Evolutionary conservation across 2,329 filamentous ascomycete genomes (phyloP).

Genomic region (Pseudopithomyces maydicus): DNA sequence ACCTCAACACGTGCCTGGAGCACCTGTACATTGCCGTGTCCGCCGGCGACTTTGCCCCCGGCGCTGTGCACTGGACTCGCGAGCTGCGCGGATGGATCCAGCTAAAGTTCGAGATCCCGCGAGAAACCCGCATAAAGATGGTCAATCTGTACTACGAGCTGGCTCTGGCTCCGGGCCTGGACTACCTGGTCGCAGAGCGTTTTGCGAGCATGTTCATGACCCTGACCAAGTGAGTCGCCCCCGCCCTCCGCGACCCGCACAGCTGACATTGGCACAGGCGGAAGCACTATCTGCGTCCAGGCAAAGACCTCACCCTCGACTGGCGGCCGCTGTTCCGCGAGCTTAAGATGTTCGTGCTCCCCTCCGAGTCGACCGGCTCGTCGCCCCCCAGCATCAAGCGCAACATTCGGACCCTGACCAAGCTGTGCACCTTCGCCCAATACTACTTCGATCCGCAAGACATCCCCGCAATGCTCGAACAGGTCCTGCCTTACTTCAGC

Average conservation of each 20-base stretch:
- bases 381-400: constrained; percentile 67
- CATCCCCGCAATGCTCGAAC: constrained; percentile 70
- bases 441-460: constrained; percentile 91
- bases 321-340: constrained; percentile 94
- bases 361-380: constrained; percentile 73
- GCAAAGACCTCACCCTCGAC: constrained; percentile 87
- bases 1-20: constrained; percentile 85
- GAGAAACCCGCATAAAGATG: constrained; percentile 79
- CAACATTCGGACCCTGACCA: constrained; percentile 76
- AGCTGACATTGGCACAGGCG: constrained; percentile 63
- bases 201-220: constrained; percentile 97
- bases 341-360: constrained; percentile 86
- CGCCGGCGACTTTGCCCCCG: constrained; percentile 91
- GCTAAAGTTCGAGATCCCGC: constrained; percentile 95
- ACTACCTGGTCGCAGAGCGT: constrained; percentile 79
- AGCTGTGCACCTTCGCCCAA: constrained; percentile 88
- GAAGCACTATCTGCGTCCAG: constrained; percentile 91
- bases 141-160: constrained; percentile 95
- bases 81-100: constrained; percentile 95
- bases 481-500: constrained; percentile 71
- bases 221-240: constrained; percentile 77
- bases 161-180: constrained; percentile 85
- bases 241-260: background rate
- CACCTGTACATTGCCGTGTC: constrained; percentile 91
- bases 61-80: constrained; percentile 94